Evolutionary conservation across 345 rosid genomes (phyloP).

Genomic region (Rhodomyrtus tomentosa): DNA sequence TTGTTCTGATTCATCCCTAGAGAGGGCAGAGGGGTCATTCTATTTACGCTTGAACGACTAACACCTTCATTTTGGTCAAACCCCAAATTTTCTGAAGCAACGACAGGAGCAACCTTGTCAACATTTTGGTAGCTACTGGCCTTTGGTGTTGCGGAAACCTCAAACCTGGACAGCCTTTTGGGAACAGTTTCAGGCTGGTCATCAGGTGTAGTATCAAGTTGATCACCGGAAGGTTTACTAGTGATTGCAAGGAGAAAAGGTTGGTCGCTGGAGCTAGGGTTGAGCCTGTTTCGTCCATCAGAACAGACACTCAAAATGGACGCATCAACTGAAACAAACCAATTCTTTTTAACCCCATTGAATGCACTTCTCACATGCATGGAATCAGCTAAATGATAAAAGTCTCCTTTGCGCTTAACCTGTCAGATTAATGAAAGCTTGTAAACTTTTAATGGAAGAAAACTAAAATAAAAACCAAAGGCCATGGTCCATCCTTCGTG

Average conservation of each 20-base stretch:
- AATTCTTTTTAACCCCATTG: conserved; percentile 15
- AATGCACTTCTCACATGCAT: conserved; percentile 39
- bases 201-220: not conserved
- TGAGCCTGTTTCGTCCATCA: not conserved
- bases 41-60: not conserved
- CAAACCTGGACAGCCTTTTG: not conserved
- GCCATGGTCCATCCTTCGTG: not conserved
- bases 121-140: not conserved
- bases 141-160: not conserved
- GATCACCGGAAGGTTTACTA: not conserved
- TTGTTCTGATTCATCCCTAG: conserved; percentile 1
- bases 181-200: not conserved
- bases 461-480: not conserved
- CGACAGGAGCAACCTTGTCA: not conserved
- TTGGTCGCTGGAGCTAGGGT: not conserved
- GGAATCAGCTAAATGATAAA: conserved; percentile 40
- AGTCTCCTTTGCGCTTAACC: conserved; percentile 36
- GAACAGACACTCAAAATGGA: conserved; percentile 7
- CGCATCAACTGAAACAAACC: conserved; percentile 51
- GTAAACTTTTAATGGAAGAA: not conserved
- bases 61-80: conserved; percentile 2
- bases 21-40: conserved; percentile 1
- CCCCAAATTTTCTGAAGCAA: conserved; percentile 12
- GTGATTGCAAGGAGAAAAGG: not conserved
- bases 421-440: conserved; percentile 3